Conservation (phyloP, 352 stramenopile genomes). For the Phytophthora brassicae region DNA sequence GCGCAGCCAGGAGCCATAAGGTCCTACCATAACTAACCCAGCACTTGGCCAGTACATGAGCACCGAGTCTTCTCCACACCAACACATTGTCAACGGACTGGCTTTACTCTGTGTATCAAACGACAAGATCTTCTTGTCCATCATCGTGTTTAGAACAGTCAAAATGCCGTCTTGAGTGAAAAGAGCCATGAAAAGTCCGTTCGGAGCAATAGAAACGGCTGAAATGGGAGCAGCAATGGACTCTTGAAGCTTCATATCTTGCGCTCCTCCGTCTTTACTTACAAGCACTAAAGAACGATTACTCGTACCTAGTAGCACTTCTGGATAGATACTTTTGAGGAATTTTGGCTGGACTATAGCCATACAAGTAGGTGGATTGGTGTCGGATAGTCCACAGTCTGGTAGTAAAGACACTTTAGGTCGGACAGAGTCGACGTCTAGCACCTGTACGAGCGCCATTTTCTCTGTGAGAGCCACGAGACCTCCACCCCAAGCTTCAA, state of each 20-base stretch:
- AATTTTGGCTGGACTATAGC: slow-evolving; percentile 92
- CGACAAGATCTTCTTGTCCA: slow-evolving; percentile 93
- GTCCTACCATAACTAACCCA: slow-evolving; percentile 84
- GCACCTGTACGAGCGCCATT: slow-evolving; percentile 79
- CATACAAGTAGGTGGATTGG: slow-evolving; percentile 87
- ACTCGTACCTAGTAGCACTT: slow-evolving; percentile 93
- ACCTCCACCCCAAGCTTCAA: slow-evolving; percentile 72
- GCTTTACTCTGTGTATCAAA: slow-evolving; percentile 89
- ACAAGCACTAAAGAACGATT: slow-evolving; percentile 89
- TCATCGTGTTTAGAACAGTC: slow-evolving; percentile 95
- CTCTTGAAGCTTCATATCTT: slow-evolving; percentile 86
- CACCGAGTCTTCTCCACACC: slow-evolving; percentile 91
- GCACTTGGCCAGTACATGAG: slow-evolving; percentile 86
- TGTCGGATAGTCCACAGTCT: slow-evolving; percentile 69
- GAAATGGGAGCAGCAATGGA: slow-evolving; percentile 89
- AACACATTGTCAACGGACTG: slow-evolving; percentile 74
- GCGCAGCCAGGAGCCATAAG: slow-evolving; percentile 82
- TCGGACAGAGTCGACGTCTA: slow-evolving; percentile 78
- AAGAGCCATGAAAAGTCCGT: slow-evolving; percentile 95
- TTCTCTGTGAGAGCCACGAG: slow-evolving; percentile 82
- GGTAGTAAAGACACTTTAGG: slow-evolving; percentile 76
- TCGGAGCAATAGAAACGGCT: slow-evolving; percentile 92
- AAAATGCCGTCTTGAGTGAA: slow-evolving; percentile 93
- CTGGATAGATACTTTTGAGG: slow-evolving; percentile 88
- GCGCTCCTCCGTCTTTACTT: slow-evolving; percentile 61